These are phyloP conservation scores for Ceratobasidium sp. DNA, from an alignment of 1,284 basidiomycete genomes.

Conservation along the genomic window DNA sequence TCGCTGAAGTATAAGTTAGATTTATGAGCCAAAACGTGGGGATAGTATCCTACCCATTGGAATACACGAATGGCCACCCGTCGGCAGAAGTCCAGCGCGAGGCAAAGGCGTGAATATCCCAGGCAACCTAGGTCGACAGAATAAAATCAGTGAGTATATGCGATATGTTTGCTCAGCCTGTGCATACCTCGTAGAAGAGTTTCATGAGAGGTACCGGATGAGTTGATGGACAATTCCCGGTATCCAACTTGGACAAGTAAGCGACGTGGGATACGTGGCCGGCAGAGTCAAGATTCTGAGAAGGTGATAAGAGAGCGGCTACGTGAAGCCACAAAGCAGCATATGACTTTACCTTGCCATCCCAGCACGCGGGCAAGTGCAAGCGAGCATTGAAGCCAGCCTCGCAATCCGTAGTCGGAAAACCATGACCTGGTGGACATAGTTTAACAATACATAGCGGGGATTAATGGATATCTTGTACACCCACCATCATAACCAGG, in stretches of 20 bases:
- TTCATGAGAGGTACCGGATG: slow-evolving; percentile 65
- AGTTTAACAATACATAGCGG: not conserved
- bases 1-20: slow-evolving; percentile 55
- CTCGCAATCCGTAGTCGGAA: slow-evolving; percentile 64
- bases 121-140: slow-evolving; percentile 58
- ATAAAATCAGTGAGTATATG: no score
- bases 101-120: slow-evolving; percentile 60
- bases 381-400: slow-evolving; percentile 57
- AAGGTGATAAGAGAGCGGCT: not conserved
- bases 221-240: slow-evolving; percentile 63
- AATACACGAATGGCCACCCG: slow-evolving; percentile 64
- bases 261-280: slow-evolving; percentile 61
- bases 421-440: slow-evolving; percentile 50
- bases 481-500: slow-evolving; percentile 53
- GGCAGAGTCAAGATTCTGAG: slow-evolving; percentile 31
- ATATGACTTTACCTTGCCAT: slow-evolving; percentile 59
- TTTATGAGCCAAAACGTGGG: not conserved
- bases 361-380: slow-evolving; percentile 64
- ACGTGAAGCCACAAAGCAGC: no score
- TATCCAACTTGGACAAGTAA: slow-evolving; percentile 60
- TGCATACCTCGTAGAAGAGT: slow-evolving; percentile 64
- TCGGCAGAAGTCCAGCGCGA: slow-evolving; percentile 58
- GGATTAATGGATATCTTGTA: not conserved
- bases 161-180: no score
- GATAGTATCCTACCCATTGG: slow-evolving; percentile 57